Evolutionary conservation across 345 rosid genomes (phyloP).

Genomic region (Draba incana): DNA sequence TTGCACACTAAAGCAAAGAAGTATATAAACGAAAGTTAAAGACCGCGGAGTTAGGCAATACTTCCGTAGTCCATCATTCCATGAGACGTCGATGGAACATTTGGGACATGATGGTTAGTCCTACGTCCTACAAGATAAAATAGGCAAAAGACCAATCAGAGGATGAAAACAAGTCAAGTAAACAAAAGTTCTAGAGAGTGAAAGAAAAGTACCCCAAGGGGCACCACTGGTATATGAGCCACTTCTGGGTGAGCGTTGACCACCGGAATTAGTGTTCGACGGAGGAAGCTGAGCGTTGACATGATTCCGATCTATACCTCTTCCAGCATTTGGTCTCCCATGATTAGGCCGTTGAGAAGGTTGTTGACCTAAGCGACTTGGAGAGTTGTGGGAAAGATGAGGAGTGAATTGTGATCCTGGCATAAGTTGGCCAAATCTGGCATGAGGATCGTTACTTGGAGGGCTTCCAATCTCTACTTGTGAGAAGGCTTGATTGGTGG

Average conservation of each 20-base stretch:
- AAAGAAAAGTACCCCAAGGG: slow-evolving; percentile 79
- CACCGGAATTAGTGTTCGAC: slow-evolving; percentile 61
- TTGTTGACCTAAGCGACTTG: slow-evolving; percentile 93
- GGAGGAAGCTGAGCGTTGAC: slow-evolving; percentile 69
- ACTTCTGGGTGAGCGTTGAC: slow-evolving; percentile 79
- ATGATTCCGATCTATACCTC: slow-evolving; percentile 71
- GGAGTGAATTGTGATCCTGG: slow-evolving; percentile 45
- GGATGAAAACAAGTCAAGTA: not conserved
- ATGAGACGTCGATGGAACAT: slow-evolving; percentile 77
- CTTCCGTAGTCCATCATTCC: slow-evolving; percentile 92
- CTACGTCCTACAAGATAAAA: slow-evolving; percentile 68
- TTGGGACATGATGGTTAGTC: slow-evolving; percentile 68
- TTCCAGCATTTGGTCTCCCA: slow-evolving; percentile 57
- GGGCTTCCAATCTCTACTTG: slow-evolving; percentile 72
- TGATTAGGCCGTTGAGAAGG: slow-evolving; percentile 58
- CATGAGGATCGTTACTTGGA: slow-evolving; percentile 64
- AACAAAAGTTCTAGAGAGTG: not conserved
- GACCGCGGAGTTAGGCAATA: slow-evolving; percentile 59
- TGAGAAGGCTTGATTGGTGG: slow-evolving; percentile 58
- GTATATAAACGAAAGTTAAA: slow-evolving; percentile 41
- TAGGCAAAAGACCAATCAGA: slow-evolving; percentile 18
- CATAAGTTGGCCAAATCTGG: slow-evolving; percentile 59
- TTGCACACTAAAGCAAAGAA: slow-evolving; percentile 44
- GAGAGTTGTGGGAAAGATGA: slow-evolving; percentile 70
- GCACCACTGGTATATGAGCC: slow-evolving; percentile 65